Base-by-base conservation (phyloP, 805 yeast species). In the Suhomyces sp. region DNA sequence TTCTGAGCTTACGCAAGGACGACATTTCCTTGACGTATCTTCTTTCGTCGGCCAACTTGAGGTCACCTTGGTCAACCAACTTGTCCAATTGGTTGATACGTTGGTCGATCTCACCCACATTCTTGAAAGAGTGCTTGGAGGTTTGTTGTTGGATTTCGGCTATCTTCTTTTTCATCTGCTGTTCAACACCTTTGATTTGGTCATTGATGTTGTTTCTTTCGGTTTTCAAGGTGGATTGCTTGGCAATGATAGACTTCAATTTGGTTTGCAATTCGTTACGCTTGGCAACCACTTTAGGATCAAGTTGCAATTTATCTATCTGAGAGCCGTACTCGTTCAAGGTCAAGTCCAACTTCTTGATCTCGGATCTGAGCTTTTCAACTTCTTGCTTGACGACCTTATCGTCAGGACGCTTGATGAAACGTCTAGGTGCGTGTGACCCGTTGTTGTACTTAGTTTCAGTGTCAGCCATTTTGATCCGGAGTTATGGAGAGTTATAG, bases 21-120 rank as follows among this genome's bases (percentile, higher is more conserved):
- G 90, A 81, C 79, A 90, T 88, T 74, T 93, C 98, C 74, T 88
- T 88, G 60, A 94, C 84, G 59, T 79, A 73, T 66, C 85, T 81
- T 77, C 90, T 87, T 80, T 94, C 99, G 58, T 93, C 97, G 50
- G 91, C 97, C 65, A 94, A 83, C 62, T 89, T 83, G 68, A 94
- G 78, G 46, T 79, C 72, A 57, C 98, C 98, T 48, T 87, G 73
- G 52, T 88, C 89, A 56, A 94, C 86, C 60, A 80, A 77, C 44
- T 79, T 80, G 68, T 94, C 97, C 65, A 90, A 81, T 59, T 76
- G 77, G 54, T 68, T 67, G 64, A 88, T 78, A 70, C 86, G 83
- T 54, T 76, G 75, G 61, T 88, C 91, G 60, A 88, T 86, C 57
- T 88, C 96, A 36, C 74, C 85, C 55, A 79, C 81, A 46, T 77